These are phyloP conservation scores for Scedosporium boydii DNA, from an alignment of 2,329 filamentous ascomycete genomes.

Conservation along the genomic window DNA sequence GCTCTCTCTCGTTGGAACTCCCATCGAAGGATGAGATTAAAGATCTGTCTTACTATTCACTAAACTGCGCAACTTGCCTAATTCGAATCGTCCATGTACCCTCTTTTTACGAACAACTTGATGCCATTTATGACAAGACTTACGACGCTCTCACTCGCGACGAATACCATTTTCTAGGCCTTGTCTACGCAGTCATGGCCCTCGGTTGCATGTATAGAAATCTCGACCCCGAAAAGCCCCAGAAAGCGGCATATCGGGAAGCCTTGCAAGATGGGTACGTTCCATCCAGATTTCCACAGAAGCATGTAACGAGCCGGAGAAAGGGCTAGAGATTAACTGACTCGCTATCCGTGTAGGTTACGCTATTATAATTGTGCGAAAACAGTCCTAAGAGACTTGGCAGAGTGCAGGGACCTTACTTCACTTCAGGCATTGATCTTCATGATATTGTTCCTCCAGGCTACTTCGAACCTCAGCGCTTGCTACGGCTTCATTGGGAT, in stretches of 20 bases:
- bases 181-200: conserved; percentile 61
- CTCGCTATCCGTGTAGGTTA: conserved; percentile 35
- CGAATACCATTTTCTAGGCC: conserved; percentile 59
- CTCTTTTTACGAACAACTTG: conserved; percentile 67
- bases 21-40: conserved; percentile 52
- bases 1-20: conserved; percentile 52
- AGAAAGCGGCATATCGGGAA: conserved; percentile 35
- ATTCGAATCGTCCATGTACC: conserved; percentile 71
- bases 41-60: conserved; percentile 43
- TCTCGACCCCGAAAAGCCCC: conserved; percentile 43
- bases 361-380: conserved; percentile 66
- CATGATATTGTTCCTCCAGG: conserved; percentile 73
- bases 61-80: conserved; percentile 48
- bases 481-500: conserved; percentile 77
- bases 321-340: background rate
- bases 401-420: conserved; percentile 62
- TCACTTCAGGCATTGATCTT: conserved; percentile 69
- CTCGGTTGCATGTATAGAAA: conserved; percentile 63
- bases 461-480: conserved; percentile 66
- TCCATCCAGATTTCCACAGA: background rate
- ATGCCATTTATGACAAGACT: conserved; percentile 65
- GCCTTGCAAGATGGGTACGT: conserved; percentile 48
- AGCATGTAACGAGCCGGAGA: background rate
- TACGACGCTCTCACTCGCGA: conserved; percentile 52
- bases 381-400: conserved; percentile 53